Evolutionary conservation across 176 grass and related monocot species (phyloP), one percentile per base, ranked within the genome.

Genomic region (Puya raimondii): DNA sequence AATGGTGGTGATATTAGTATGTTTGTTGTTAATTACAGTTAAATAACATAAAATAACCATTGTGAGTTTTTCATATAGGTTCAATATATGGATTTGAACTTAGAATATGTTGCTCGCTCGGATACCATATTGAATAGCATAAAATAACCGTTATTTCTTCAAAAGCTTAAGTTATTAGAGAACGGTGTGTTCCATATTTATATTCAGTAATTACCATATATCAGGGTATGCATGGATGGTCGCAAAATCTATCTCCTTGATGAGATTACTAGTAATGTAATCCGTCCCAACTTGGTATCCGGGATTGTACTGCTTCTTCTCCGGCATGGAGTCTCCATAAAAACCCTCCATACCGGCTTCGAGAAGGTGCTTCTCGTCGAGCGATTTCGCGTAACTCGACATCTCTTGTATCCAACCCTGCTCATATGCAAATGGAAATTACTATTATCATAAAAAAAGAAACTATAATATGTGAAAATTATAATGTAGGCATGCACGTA

Each of bases 221-320:
- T 87, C 84, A 21, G 79, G 79, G 64, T 87, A 87, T 5, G 75
- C 79, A 48, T 82, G 75, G 21, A 87, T 87, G 71, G 79, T 87
- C 2, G 79, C 75, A 51, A 87, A 87, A 49, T 87, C 84, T 54
- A 87, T 79, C 57, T 87, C 79, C 22, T 70, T 73, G 11, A 87
- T 51, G 61, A 82, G 79, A 51, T 82, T 87, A 58, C 70, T 79
- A 64, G 15, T 49, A 23, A 87, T 82, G 65, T 75, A 87, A 69
- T 87, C 84, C 12, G 84, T 71, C n/a, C 84, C 79, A 58, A 87
- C 79, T 82, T 82, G 74, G 61, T 82, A 87, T 1, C 79, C 84
- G 51, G 79, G 84, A 63, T 82, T 87, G 75, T 76, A 82, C 50
- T 87, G 56, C 53, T 82, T 82, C 84, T 87, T 87, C 66, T 72